A percentile compares a stretch with the other conserved stretches of the same genome.
Evolutionary conservation across 257 asterid genomes (phyloP).

Genomic region (Paraleonurus japonicus): DNA sequence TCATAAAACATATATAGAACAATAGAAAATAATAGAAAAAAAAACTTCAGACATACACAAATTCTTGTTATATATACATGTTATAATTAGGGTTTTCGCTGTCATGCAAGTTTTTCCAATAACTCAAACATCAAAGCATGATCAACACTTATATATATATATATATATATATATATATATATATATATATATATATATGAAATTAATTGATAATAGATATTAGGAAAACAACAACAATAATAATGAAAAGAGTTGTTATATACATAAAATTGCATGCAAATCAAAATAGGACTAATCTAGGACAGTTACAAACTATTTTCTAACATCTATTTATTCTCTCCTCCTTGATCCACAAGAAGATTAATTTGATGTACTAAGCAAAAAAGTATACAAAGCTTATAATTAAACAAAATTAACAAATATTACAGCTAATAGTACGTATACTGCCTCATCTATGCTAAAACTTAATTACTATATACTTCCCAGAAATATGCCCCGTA

Average conservation of each 20-base stretch:
- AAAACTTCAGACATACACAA: too few relatives aligned
- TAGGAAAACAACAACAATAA: not conserved
- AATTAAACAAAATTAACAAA: constrained; percentile 18
- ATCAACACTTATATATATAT: too few relatives aligned
- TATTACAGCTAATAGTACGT: constrained; percentile 27
- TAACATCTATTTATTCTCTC: constrained; percentile 23
- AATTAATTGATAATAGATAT: not conserved
- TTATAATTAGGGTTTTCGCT: constrained; percentile 17
- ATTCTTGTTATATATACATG: not conserved
- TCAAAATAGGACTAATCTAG: not conserved
- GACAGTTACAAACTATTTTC: constrained; percentile 13
- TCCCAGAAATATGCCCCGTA: constrained; percentile 14
- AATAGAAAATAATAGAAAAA: not conserved
- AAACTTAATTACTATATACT: not conserved
- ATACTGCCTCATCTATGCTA: constrained; percentile 37
- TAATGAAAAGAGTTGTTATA: not conserved
- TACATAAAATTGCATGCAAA: not conserved
- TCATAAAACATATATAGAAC: not conserved
- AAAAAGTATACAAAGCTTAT: constrained; percentile 13
- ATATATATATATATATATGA: not conserved
- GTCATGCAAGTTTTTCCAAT: not conserved
- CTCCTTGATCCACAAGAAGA: not conserved
- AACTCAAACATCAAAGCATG: not conserved
- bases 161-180: not conserved
- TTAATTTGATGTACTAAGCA: constrained; percentile 13